These are phyloP conservation scores for Neohortaea acidophila DNA, from an alignment of 495 filamentous ascomycete genomes.

Conservation along the genomic window DNA sequence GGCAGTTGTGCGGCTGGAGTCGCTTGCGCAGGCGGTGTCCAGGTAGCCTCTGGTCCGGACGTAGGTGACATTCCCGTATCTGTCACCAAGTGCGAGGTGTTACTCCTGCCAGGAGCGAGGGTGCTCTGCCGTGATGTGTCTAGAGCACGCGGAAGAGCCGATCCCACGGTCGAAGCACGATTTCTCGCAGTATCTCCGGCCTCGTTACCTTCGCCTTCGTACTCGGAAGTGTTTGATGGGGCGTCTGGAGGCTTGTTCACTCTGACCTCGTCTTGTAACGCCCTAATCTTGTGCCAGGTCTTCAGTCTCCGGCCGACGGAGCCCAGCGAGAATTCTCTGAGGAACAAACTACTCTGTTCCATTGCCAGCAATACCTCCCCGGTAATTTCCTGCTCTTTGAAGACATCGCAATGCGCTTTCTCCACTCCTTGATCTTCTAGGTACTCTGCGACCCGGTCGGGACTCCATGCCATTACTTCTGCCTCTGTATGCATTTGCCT, in stretches of 20 bases:
- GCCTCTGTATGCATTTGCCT: conserved; percentile 27
- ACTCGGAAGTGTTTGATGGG: conserved; percentile 24
- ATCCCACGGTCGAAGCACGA: conserved; percentile 30
- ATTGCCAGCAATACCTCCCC: conserved; percentile 87
- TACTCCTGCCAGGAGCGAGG: conserved; percentile 36
- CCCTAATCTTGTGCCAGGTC: conserved; percentile 90
- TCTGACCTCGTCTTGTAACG: conserved; percentile 69
- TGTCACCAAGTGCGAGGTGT: conserved; percentile 3
- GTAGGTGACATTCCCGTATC: conserved; percentile 19
- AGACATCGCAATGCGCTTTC: conserved; percentile 74
- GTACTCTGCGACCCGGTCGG: conserved; percentile 67
- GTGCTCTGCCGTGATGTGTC: conserved; percentile 10
- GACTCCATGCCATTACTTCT: conserved; percentile 46
- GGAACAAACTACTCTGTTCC: conserved; percentile 81
- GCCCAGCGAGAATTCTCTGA: conserved; percentile 91
- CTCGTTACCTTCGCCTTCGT: conserved; percentile 15
- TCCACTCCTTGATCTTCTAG: conserved; percentile 71
- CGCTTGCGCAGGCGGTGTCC: conserved; percentile 58
- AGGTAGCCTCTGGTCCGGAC: conserved; percentile 37
- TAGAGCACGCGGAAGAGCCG: conserved; percentile 43
- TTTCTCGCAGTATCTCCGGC: conserved; percentile 19
- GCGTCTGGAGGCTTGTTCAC: conserved; percentile 28
- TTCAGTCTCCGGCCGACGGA: conserved; percentile 75
- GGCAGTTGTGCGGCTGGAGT: conserved; percentile 71
- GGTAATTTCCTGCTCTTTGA: conserved; percentile 88